Base-by-base conservation (phyloP, 768 basidiomycete genomes). In the Porphyrellus cyaneotinctus region DNA sequence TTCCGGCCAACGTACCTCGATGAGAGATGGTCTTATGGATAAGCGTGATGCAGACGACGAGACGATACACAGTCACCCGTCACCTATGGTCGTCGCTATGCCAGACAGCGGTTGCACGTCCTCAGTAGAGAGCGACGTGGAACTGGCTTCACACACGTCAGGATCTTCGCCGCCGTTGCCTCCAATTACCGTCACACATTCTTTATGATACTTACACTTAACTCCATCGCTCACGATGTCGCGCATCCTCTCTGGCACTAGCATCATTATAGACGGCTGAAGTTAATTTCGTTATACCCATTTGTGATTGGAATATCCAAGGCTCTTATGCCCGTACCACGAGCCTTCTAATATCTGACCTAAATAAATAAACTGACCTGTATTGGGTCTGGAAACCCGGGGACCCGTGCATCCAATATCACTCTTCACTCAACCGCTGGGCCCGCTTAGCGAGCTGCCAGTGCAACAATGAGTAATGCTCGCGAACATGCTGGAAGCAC, bases 361-460 rank as follows among this genome's bases (percentile, higher is more conserved):
- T 43, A 51, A 41, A 59, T 52, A 53, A 55, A 45, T 39, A 15
- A 22, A 49, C 49, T 47, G 24, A 43, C 54, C 45, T 30, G 31
- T 33, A 46, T 32, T 20, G 41, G 32, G 41, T 51, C 52, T 46
- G 13, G 41, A 36, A 49, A 47, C 41, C 36, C 38, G 42, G 18
- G 6, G 24, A 46, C 20, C 31, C 20, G 10, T 23, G 22, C 6
- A 12, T 39, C 23, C 31, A 18, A 60, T 44, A 71, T 59, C 74
- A 74, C 47, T 77, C 75, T 37, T 80, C 80, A 18, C 73, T 72
- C 58, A 81, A 76, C 62, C 73, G 77, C 66, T 91, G 88, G 2
- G 89, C 88, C 23, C 90, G 84, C 67, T 76, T 88, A 20, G 88
- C 88, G 50, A 91, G 69, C 89, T 91, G 41, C n/a, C 41, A 52